Base-by-base conservation (phyloP, 2,329 filamentous ascomycete species). In the Fusarium sp. region DNA sequence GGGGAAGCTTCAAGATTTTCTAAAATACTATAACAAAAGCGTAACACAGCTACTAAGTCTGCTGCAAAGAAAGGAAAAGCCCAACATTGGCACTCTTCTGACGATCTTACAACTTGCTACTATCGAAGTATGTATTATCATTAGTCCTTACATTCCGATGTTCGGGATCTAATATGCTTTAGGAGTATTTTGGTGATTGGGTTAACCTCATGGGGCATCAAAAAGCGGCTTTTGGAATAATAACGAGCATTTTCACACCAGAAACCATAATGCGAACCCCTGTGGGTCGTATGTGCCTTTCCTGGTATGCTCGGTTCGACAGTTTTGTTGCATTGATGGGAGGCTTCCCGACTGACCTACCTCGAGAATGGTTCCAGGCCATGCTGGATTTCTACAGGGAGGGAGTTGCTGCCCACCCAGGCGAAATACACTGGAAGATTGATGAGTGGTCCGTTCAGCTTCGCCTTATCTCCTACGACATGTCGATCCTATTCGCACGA, bases 161-260 rank as follows among this genome's bases (percentile, higher is more conserved):
- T 45, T 66, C 49, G 44, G 28, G 31, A 59, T 20, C 65, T 67
- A 28, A 70, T 44, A 18, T 37, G 42, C 31, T 53, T 44, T 74
- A 97, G 93, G 96, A 98, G 80, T 97, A 94, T 74, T 85, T 98
- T 45, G 96, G 96, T 13, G 96, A 99, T 77, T 98, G 94, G 94
- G 89, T 97, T 54, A 97, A 97, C 74, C 84, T 98, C 16, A 91
- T 96, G 80, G 92, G 94, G 23, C 96, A 98, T 77, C 94, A 97
- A 77, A 93, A 91, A 76, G 96, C 95, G 12, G 96, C 96, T 1
- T 88, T 92, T 75, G 89, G 93, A 67, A 91, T 98, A 72, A 82
- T 98, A 45, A 91, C 86, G 2, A 88, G 91, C 42, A 81, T 97
- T 1, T 94, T 93, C 76, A 93, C 89, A 0, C 92, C 93, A 0